phyloP scores from a whole-genome alignment of 176 grass and related monocot genomes.

The Pontederia paniculata region DNA sequence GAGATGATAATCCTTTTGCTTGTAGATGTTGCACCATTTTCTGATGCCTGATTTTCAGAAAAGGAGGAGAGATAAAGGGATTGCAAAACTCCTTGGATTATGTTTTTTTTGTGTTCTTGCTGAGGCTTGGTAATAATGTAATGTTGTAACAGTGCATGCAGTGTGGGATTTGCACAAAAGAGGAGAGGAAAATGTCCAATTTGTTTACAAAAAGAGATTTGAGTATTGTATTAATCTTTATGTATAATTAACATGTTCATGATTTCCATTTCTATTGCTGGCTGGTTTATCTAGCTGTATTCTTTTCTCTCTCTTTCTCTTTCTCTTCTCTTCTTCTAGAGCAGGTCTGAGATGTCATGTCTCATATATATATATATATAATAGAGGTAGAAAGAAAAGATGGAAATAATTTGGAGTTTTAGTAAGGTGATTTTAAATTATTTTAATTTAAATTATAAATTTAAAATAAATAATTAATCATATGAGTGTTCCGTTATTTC shows the following conservation, averaged over 20 bases:
- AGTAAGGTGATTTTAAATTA: too few species aligned
- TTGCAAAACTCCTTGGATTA: neutral
- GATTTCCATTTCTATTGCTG: neutral
- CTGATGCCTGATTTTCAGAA: neutral
- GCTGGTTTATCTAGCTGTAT: too few species aligned
- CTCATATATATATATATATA: too few species aligned
- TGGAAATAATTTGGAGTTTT: too few species aligned
- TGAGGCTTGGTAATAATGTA: neutral
- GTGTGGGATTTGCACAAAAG: neutral
- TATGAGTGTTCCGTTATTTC: too few species aligned
- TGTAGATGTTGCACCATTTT: neutral
- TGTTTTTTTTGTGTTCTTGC: conserved; percentile 2
- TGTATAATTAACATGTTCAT: neutral
- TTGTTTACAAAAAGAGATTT: conserved; percentile 1
- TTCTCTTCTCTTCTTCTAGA: neutral
- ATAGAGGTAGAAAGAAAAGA: too few species aligned
- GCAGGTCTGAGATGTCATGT: neutral
- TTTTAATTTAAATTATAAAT: too few species aligned
- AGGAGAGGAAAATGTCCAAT: neutral
- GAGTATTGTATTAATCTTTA: neutral
- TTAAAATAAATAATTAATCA: too few species aligned
- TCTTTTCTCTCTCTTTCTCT: too few species aligned
- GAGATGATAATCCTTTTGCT: neutral
- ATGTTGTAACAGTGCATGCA: neutral
- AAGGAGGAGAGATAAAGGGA: neutral